Conservation (phyloP, 1,284 basidiomycete genomes). For the Inonotus hispidus region DNA sequence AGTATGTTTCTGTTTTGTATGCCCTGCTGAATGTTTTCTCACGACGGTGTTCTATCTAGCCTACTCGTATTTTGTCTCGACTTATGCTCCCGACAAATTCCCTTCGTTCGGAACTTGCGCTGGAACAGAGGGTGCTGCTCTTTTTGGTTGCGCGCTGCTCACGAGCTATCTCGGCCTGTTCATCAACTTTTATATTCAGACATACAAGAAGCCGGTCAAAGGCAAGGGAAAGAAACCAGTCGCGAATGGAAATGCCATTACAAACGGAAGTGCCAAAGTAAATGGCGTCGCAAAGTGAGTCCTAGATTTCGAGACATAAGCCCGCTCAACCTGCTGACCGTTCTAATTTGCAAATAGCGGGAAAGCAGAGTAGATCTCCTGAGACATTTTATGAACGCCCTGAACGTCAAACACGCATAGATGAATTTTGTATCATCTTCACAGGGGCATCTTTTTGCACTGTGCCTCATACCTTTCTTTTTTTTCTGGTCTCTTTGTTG, state of each 20-base stretch:
- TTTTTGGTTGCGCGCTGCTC: slow-evolving; percentile 86
- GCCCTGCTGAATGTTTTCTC: not conserved
- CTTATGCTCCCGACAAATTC: slow-evolving; percentile 51
- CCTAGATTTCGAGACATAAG: slow-evolving; percentile 9
- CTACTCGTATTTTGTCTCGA: slow-evolving; percentile 75
- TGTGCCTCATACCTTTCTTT: slow-evolving; percentile 13
- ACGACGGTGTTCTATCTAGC: slow-evolving; percentile 39
- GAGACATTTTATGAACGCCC: slow-evolving; percentile 1
- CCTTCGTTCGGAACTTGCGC: slow-evolving; percentile 81
- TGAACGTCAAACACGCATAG: slow-evolving; percentile 4
- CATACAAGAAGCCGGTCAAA: slow-evolving; percentile 63
- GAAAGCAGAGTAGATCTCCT: slow-evolving; percentile 6
- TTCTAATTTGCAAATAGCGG: not conserved
- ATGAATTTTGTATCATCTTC: slow-evolving; percentile 10
- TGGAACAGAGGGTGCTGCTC: slow-evolving; percentile 82
- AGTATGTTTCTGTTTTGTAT: slow-evolving; percentile 50
- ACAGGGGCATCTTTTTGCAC: not conserved
- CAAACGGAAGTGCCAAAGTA: slow-evolving; percentile 25
- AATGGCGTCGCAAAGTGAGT: slow-evolving; percentile 29
- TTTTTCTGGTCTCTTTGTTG: slow-evolving; percentile 9
- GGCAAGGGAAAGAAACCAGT: slow-evolving; percentile 35
- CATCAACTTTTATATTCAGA: slow-evolving; percentile 86
- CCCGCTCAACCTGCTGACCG: not conserved
- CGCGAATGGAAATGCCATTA: slow-evolving; percentile 31
- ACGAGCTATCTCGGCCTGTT: slow-evolving; percentile 88